Evolutionary conservation across 176 grass and related monocot species (phyloP), one percentile per base, ranked within the genome.

Genomic region (Bothriochloa decipiens): DNA sequence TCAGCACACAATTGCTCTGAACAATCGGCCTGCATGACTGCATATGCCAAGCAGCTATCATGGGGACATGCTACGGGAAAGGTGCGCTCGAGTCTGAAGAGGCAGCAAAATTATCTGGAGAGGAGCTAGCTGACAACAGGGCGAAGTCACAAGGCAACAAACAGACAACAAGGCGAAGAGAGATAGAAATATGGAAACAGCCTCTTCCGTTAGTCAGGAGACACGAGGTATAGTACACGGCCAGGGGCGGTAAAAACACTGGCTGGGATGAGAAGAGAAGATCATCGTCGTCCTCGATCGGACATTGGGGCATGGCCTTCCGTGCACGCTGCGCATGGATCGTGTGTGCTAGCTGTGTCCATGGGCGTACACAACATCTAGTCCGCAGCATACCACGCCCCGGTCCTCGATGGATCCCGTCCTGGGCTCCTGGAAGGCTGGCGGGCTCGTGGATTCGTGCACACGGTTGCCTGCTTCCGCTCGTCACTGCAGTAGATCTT

Each of bases 61-160:
- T 62, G 58, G n/a, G 57, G 57, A 3, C 9, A n/a, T 60, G 16
- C 53, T 60, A 23, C n/a, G 57, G 9, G n/a, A 62, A 62, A 26
- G 58, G 10, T 26, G 58, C 11, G 22, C 55, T 58, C 57, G 57
- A 61, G 10, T 26, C 58, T 62, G 58, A 62, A 12, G n/a, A 62
- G 52, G 18, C 40, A n/a, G 58, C 58, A 62, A 62, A 25, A 62
- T 62, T 12, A 62, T 62, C n/a, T 62, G 58, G 9, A 62, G 57
- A 57, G 53, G 55, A n/a, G 22, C 8, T 58, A 28, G 72, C 72
- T 13, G 40, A 40, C 37, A 40, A 40, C 37, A 40, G 6, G 37
- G 37, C 37, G 3, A 28, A 62, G 17, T 62, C 86, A 77, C 85
- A 87, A 57, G 61, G 8, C 70, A 87, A 67, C 60, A 87, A 87